Evolutionary conservation across 495 filamentous ascomycete genomes (phyloP).

Genomic region (Pyrenula massariospora): DNA sequence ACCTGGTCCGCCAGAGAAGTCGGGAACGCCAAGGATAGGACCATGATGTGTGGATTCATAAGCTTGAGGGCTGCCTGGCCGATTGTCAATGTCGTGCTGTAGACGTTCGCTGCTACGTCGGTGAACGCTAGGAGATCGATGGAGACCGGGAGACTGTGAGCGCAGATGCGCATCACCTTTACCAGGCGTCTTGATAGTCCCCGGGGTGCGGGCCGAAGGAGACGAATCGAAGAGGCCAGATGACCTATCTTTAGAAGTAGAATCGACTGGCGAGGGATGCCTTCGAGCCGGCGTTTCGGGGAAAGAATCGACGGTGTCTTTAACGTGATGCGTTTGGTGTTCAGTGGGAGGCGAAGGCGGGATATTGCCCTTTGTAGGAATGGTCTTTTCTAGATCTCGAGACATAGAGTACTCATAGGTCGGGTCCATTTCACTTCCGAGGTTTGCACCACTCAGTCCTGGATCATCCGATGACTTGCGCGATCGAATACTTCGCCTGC

Average conservation of each 20-base stretch:
- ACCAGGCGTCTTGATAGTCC: background rate
- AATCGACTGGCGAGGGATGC: conserved; percentile 31
- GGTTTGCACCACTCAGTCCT: too few relatives aligned
- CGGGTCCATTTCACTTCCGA: too few relatives aligned
- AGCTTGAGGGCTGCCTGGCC: background rate
- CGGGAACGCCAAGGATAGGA: background rate
- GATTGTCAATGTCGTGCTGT: background rate
- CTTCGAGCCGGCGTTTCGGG: background rate
- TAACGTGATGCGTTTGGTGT: background rate
- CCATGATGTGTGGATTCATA: background rate
- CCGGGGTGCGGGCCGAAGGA: conserved; percentile 15
- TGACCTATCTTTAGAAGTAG: conserved; percentile 39
- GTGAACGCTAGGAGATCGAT: background rate
- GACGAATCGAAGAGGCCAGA: conserved; percentile 43
- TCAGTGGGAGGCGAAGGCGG: background rate
- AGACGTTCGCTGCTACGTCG: background rate
- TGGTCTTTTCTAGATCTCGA: background rate
- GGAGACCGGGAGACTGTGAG: background rate
- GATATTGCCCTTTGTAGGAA: background rate
- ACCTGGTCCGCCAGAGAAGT: background rate
- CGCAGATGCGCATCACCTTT: background rate
- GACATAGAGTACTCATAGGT: background rate
- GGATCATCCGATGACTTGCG: too few relatives aligned
- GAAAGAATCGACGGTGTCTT: background rate
- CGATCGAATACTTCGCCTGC: conserved; percentile 2